Conservation (phyloP, 2,329 filamentous ascomycete genomes). For the Aspergillus texensis region DNA sequence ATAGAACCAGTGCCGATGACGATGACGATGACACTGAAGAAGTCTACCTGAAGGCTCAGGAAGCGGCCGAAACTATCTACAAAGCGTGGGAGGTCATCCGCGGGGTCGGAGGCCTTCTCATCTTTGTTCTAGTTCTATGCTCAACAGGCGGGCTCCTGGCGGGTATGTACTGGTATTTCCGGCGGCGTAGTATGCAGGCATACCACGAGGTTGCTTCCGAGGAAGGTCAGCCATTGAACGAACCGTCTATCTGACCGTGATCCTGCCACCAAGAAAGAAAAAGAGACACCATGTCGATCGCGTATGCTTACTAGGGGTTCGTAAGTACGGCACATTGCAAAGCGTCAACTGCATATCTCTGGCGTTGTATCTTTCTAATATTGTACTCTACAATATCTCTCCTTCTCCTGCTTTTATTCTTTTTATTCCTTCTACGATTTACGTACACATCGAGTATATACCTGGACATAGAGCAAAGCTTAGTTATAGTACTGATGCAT, state of each 20-base stretch:
- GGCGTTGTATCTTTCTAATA: constrained; percentile 6
- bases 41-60: constrained; percentile 20
- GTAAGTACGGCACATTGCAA: background rate
- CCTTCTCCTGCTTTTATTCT: background rate
- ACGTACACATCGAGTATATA: constrained; percentile 8
- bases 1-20: constrained; percentile 19
- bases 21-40: constrained; percentile 9
- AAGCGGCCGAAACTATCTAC: constrained; percentile 31
- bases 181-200: constrained; percentile 26
- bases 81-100: constrained; percentile 36
- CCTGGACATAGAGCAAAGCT: background rate
- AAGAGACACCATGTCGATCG: background rate
- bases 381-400: background rate
- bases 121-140: constrained; percentile 31
- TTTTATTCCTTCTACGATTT: constrained; percentile 5
- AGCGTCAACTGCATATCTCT: constrained; percentile 4
- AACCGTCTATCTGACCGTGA: constrained; percentile 1
- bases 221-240: constrained; percentile 28
- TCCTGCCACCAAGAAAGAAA: background rate
- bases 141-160: constrained; percentile 27
- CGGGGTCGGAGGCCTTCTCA: constrained; percentile 31
- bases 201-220: constrained; percentile 35
- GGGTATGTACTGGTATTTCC: constrained; percentile 24
- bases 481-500: background rate
- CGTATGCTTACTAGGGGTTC: background rate